Evolutionary conservation across 139 green algal species (phyloP), one percentile per base, ranked within the genome.

Genomic region (Tetradesmus lagerheimii): DNA sequence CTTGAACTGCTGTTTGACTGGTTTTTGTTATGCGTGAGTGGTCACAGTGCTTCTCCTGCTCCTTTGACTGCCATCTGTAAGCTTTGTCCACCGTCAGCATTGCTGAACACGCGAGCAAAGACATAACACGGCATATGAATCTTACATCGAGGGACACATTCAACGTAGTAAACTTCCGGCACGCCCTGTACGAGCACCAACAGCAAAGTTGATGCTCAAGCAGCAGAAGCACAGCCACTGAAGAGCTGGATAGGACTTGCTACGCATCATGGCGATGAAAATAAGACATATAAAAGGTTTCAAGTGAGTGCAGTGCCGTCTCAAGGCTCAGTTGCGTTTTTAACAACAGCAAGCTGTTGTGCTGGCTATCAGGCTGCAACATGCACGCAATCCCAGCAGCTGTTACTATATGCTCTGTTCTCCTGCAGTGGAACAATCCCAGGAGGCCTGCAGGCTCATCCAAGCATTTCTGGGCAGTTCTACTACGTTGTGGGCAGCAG

Each of bases 201-300:
- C 23, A 71, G 20, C 20, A 20, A 71, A 23, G 23, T n/a, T 71
- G 57, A 71, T 31, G 57, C 4, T 31, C 16, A 1, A 71, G 23
- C 8, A 71, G 20, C 57, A 71, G 23, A 20, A 71, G 57, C 57
- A 31, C 57, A 31, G 3, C 57, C 31, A 23, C 0, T n/a, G 23
- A 31, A n/a, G 57, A 23, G 57, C 57, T 71, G 23, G 31, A 71
- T 4, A 71, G 57, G 23, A 23, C 5, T 20, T n/a, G 31, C 57
- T n/a, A 31, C 57, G 23, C 57, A 71, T 8, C 57, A 80, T 88
- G 64, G 71, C 27, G n/a, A 80, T 91, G 78, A 50, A 62, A n/a
- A 74, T 91, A 38, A 74, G 62, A 3, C 87, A 91, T 38, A 86
- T 91, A 23, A 91, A 87, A 29, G 87, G 87, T 11, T 91, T 64